These are phyloP conservation scores for Erigeron canadensis DNA, from an alignment of 129 eudicot species.

Conservation along the genomic window DNA sequence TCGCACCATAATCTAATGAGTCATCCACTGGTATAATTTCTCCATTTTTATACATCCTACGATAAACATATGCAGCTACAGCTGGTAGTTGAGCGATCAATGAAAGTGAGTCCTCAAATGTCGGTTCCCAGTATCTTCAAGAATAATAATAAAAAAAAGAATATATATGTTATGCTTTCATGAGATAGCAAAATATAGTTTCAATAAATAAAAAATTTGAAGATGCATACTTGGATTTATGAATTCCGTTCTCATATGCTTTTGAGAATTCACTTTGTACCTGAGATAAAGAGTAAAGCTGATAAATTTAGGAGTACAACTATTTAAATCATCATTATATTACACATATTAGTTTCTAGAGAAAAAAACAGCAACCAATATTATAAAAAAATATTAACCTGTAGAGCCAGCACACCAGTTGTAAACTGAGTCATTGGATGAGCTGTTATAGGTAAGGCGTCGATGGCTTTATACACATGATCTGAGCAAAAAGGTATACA, in stretches of 20 bases:
- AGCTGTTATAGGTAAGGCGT: constrained; percentile 83
- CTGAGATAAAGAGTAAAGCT: constrained; percentile 26
- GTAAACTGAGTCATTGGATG: constrained; percentile 99
- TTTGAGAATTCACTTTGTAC: constrained; percentile 96
- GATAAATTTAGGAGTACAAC: not conserved
- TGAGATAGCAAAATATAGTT: not conserved
- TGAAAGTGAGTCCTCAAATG: constrained; percentile 85
- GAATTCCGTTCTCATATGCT: constrained; percentile 99
- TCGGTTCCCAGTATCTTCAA: constrained; percentile 93
- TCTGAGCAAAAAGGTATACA: constrained; percentile 40
- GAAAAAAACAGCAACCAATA: constrained; percentile 2
- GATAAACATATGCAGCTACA: constrained; percentile 91
- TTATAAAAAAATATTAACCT: constrained; percentile 48
- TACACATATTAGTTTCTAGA: not conserved
- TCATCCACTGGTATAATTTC: constrained; percentile 68
- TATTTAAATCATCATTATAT: not conserved
- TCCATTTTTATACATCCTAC: constrained; percentile 93
- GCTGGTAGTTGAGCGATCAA: constrained; percentile 93
- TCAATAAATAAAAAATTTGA: constrained; percentile 1
- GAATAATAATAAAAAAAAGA: not conserved
- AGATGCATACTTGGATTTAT: constrained; percentile 74
- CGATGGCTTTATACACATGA: constrained; percentile 86
- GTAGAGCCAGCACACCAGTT: constrained; percentile 99
- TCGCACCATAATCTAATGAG: constrained; percentile 93
- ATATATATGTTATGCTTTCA: constrained; percentile 10